phyloP scores from a whole-genome alignment of 2,329 filamentous ascomycete species.

The Colletotrichum sp. region DNA sequence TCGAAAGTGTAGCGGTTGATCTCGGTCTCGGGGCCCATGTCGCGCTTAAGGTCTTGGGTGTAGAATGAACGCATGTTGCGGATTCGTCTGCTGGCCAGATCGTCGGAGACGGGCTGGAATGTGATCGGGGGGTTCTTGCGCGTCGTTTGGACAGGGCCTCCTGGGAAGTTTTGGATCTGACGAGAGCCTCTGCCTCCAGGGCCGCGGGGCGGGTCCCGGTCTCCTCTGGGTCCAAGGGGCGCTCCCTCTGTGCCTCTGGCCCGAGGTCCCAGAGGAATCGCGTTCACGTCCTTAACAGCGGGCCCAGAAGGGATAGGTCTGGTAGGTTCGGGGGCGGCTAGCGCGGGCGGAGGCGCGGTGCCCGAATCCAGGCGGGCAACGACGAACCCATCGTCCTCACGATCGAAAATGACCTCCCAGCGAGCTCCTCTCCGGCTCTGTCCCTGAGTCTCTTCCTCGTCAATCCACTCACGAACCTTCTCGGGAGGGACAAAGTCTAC shows the following conservation, averaged over 20 bases:
- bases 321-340: constrained; percentile 12
- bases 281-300: constrained; percentile 29
- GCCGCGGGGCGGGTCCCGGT: constrained; percentile 36
- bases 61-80: constrained; percentile 58
- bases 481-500: constrained; percentile 88
- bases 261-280: constrained; percentile 41
- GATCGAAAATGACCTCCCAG: constrained; percentile 78
- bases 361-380: constrained; percentile 54
- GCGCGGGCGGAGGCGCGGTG: constrained; percentile 1
- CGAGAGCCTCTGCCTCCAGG: constrained; percentile 26
- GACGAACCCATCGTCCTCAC: constrained; percentile 57
- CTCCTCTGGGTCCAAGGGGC: constrained; percentile 43
- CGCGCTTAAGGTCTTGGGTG: constrained; percentile 42
- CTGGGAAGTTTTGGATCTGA: constrained; percentile 20
- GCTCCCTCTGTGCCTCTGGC: constrained; percentile 20
- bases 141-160: constrained; percentile 38
- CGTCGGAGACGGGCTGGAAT: constrained; percentile 65
- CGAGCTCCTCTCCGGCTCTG: constrained; percentile 49
- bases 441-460: constrained; percentile 61
- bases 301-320: constrained; percentile 14
- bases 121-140: constrained; percentile 44
- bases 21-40: constrained; percentile 49
- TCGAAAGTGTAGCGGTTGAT: constrained; percentile 79
- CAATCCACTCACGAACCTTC: constrained; percentile 75
- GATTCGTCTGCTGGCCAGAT: constrained; percentile 68